Evolutionary conservation across 768 basidiomycete species (phyloP).

Genomic region (Leucocoprinus birnbaumii): DNA sequence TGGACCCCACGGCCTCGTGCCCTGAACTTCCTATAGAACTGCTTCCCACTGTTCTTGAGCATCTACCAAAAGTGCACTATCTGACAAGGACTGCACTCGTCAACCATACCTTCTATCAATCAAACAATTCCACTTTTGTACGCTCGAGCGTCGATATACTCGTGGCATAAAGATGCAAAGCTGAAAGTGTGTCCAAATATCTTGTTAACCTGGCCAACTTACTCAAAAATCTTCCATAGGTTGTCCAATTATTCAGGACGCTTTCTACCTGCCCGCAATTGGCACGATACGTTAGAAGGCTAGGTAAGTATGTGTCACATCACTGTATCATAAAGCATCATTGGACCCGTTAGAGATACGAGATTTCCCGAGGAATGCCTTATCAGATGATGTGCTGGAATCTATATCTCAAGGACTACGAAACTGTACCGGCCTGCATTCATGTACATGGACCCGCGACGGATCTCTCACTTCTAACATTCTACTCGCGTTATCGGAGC

Average conservation of each 20-base stretch:
- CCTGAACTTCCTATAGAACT: constrained; percentile 66
- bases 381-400: constrained; percentile 29
- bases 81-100: constrained; percentile 54
- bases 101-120: constrained; percentile 49
- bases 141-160: constrained; percentile 54
- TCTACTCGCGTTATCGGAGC: constrained; percentile 45
- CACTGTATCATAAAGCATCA: background rate
- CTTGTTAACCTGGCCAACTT: background rate
- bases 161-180: constrained; percentile 71
- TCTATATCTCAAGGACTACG: constrained; percentile 47
- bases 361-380: constrained; percentile 62
- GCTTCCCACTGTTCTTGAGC: constrained; percentile 49
- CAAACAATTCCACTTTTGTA: constrained; percentile 55
- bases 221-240: constrained; percentile 35
- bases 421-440: constrained; percentile 58
- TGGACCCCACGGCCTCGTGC: background rate
- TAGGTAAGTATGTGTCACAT: constrained; percentile 42
- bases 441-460: constrained; percentile 80
- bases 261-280: constrained; percentile 52
- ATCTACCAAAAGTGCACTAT: constrained; percentile 50
- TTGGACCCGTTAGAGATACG: constrained; percentile 51
- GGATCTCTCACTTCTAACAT: constrained; percentile 64
- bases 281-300: constrained; percentile 50
- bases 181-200: constrained; percentile 38
- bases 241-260: constrained; percentile 58